Conservation (phyloP, 495 filamentous ascomycete genomes). For the Neurospora sp. region DNA sequence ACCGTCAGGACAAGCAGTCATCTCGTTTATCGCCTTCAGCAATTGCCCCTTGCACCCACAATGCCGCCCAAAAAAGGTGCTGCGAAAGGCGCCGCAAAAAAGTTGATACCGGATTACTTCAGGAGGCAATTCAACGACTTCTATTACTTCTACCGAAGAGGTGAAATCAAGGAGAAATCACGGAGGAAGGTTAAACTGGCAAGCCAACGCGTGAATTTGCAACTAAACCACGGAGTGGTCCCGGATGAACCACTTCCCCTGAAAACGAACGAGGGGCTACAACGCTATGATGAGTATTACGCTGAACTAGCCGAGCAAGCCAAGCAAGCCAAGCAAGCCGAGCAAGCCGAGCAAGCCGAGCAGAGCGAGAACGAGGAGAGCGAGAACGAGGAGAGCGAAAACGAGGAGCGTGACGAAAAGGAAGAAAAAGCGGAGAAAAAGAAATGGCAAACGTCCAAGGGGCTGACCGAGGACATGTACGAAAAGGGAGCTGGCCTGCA, state of each 20-base stretch:
- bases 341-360: neutral
- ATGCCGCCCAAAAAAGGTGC: neutral
- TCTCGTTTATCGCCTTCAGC: neutral
- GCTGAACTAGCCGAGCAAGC: neutral
- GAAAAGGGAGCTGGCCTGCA: neutral
- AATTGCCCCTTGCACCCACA: neutral
- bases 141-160: neutral
- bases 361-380: too few relatives aligned
- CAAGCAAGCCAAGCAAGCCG: neutral
- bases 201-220: neutral
- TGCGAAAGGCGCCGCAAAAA: neutral
- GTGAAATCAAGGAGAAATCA: neutral
- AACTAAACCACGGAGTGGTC: neutral
- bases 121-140: neutral
- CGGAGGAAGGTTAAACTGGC: neutral
- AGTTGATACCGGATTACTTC: neutral
- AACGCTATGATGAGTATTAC: neutral
- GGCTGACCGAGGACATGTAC: neutral
- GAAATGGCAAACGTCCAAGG: neutral
- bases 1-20: neutral
- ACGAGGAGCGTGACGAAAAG: neutral
- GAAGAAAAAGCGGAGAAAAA: neutral
- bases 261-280: neutral
- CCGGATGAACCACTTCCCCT: neutral
- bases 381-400: neutral